Percentiles rank a stretch among this genome's conserved stretches.
Evolutionary conservation across 805 yeast species (phyloP).

Genomic region (Lipomyces orientalis): DNA sequence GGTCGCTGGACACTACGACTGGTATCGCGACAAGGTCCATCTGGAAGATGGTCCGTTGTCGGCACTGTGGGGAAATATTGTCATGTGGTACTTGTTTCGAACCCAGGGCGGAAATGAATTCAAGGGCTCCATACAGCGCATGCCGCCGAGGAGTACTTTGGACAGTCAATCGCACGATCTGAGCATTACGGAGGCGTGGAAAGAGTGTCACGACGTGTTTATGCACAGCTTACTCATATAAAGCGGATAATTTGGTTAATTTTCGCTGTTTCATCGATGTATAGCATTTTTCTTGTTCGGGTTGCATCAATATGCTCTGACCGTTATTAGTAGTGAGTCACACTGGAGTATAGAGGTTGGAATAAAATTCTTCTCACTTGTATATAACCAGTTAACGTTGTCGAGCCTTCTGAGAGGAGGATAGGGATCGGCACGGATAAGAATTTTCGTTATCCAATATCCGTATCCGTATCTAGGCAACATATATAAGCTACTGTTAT

Average conservation of each 20-base stretch:
- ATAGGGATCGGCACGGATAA: too few relatives aligned
- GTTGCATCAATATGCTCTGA: not conserved
- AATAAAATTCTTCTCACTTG: too few relatives aligned
- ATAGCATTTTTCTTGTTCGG: not conserved
- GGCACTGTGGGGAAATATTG: slow-evolving; percentile 17
- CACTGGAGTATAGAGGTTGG: too few relatives aligned
- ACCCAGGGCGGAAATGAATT: slow-evolving; percentile 14
- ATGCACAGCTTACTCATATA: not conserved
- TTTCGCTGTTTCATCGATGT: not conserved
- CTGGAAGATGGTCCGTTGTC: slow-evolving; percentile 6
- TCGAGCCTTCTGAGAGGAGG: too few relatives aligned
- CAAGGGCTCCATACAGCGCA: not conserved
- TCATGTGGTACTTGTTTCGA: slow-evolving; percentile 16
- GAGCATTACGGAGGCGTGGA: not conserved
- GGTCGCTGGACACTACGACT: slow-evolving; percentile 4
- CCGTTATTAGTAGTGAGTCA: too few relatives aligned
- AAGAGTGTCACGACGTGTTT: not conserved
- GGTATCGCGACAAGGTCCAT: slow-evolving; percentile 8
- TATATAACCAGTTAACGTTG: too few relatives aligned
- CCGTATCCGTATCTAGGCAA: too few relatives aligned
- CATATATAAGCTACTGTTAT: not conserved
- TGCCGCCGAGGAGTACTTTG: not conserved
- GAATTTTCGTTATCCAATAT: too few relatives aligned
- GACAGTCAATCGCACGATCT: not conserved
- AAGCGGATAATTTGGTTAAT: too few relatives aligned